phyloP scores from a whole-genome alignment of 371 early-diverging fungal species.

The Funneliformis caledonium region DNA sequence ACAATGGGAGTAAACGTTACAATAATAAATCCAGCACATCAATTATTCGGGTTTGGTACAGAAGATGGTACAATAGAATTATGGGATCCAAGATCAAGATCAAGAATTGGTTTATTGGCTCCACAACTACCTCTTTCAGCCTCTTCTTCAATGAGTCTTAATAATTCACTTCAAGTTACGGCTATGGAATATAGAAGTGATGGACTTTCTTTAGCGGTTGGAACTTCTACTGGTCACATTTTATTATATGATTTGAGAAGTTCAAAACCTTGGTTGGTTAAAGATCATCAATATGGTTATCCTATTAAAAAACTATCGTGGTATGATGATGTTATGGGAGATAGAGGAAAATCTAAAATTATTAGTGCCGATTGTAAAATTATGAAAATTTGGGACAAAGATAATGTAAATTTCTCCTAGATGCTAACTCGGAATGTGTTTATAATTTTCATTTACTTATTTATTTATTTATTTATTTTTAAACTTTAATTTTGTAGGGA shows the following conservation, averaged over 20 bases:
- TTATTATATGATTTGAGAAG: constrained; percentile 94
- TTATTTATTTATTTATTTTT: background rate
- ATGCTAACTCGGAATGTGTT: background rate
- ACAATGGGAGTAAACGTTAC: constrained; percentile 80
- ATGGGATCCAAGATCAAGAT: constrained; percentile 89
- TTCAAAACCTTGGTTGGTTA: constrained; percentile 78
- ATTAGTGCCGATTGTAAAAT: constrained; percentile 90
- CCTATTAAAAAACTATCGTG: constrained; percentile 91
- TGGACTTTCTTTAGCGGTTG: constrained; percentile 90
- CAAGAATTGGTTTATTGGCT: constrained; percentile 71
- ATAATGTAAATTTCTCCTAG: constrained; percentile 48
- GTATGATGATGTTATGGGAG: constrained; percentile 69
- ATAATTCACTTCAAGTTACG: constrained; percentile 63
- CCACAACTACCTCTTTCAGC: constrained; percentile 55
- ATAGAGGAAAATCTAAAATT: constrained; percentile 63
- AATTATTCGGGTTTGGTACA: constrained; percentile 90
- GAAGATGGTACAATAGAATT: constrained; percentile 90
- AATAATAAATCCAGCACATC: constrained; percentile 89
- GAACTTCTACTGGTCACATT: constrained; percentile 91
- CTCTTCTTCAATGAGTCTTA: background rate
- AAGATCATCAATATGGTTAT: constrained; percentile 97
- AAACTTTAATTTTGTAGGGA: constrained; percentile 51
- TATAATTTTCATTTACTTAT: background rate
- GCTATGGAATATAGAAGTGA: constrained; percentile 82
- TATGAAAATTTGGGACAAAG: constrained; percentile 92